These are phyloP conservation scores for Porcisia deanei DNA, from an alignment of 208 protist species.

Conservation along the genomic window DNA sequence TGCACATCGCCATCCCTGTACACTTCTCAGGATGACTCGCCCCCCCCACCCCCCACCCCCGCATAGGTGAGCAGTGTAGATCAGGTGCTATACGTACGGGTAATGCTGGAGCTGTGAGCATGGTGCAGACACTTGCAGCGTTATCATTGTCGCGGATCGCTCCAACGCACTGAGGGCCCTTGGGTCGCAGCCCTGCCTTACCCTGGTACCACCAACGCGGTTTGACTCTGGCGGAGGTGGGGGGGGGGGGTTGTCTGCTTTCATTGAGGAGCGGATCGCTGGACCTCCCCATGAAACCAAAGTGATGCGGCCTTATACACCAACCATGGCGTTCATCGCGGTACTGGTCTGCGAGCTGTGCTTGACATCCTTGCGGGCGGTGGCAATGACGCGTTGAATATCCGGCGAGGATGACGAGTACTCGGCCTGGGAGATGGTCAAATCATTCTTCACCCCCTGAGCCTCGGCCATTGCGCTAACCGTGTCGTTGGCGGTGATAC, in stretches of 20 bases:
- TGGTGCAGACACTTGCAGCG: too few relatives aligned
- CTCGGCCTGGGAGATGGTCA: conserved; percentile 43
- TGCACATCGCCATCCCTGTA: neutral
- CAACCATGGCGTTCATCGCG: conserved; percentile 19
- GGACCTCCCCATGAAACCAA: too few relatives aligned
- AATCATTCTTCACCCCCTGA: conserved; percentile 61
- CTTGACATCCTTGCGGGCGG: conserved; percentile 50
- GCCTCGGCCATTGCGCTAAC: conserved; percentile 66
- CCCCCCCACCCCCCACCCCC: too few relatives aligned
- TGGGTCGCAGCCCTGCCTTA: too few relatives aligned
- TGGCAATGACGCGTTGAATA: conserved; percentile 39
- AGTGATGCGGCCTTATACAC: conserved; percentile 5
- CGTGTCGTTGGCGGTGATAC: conserved; percentile 70
- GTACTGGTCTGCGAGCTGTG: conserved; percentile 37
- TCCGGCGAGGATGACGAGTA: conserved; percentile 44
- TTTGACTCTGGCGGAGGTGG: too few relatives aligned
- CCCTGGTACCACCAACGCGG: too few relatives aligned
- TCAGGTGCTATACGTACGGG: too few relatives aligned
- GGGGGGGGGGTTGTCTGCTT: neutral
- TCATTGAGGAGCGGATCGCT: neutral
- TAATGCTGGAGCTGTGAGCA: too few relatives aligned
- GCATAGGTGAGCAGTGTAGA: too few relatives aligned
- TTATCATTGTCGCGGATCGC: too few relatives aligned
- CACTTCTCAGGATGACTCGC: too few relatives aligned
- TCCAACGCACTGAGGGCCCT: too few relatives aligned